Evolutionary conservation across 768 basidiomycete species (phyloP).

Genomic region (Boletus subcaerulescens): DNA sequence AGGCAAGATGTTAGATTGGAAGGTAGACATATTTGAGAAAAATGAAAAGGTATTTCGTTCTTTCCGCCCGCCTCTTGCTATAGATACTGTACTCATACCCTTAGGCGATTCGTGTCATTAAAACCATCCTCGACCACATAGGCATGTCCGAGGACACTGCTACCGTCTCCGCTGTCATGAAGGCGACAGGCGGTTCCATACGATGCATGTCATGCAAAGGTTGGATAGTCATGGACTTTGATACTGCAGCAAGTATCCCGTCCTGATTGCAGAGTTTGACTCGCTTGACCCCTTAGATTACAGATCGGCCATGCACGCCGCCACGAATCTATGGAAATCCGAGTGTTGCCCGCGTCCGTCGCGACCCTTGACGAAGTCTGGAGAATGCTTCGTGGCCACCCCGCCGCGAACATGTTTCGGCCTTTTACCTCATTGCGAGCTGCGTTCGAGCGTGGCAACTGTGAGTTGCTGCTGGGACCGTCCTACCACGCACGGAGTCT

Average conservation of each 20-base stretch:
- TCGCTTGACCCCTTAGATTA: neutral
- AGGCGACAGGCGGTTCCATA: conserved; percentile 31
- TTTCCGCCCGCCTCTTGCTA: neutral
- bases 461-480: conserved; percentile 18
- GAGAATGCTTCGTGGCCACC: too few relatives aligned
- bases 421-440: neutral
- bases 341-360: conserved; percentile 16
- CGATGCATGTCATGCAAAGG: conserved; percentile 50
- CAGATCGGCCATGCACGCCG: conserved; percentile 64
- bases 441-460: conserved; percentile 25
- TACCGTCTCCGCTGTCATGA: conserved; percentile 18
- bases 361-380: neutral
- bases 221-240: conserved; percentile 46
- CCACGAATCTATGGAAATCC: conserved; percentile 52
- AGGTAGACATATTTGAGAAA: conserved; percentile 48
- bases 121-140: conserved; percentile 34
- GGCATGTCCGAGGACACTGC: conserved; percentile 32
- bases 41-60: conserved; percentile 49
- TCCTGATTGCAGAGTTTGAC: too few relatives aligned
- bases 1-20: conserved; percentile 39
- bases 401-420: too few relatives aligned
- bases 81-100: neutral
- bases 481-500: conserved; percentile 22
- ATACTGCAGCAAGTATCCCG: conserved; percentile 41
- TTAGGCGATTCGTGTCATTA: conserved; percentile 49